phyloP scores from a whole-genome alignment of 176 grass and related monocot species.

The Ensete ventricosum region DNA sequence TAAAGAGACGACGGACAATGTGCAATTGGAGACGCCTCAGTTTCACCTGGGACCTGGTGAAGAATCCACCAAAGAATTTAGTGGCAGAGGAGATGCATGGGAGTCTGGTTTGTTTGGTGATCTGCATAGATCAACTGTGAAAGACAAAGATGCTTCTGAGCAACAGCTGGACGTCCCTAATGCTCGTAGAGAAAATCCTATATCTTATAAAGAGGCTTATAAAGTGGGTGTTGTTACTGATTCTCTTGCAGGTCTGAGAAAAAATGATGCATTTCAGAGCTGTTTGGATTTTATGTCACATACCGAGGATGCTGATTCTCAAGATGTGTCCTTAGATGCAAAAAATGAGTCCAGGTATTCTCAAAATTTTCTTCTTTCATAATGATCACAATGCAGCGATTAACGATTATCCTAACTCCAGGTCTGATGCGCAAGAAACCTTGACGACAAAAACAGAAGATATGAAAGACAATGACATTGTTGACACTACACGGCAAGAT shows the following conservation, averaged over 20 bases:
- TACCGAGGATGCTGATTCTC: conserved; percentile 40
- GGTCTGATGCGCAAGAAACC: conserved; percentile 25
- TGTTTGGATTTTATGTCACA: conserved; percentile 73
- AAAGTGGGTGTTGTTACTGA: not conserved
- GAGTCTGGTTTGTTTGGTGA: conserved; percentile 56
- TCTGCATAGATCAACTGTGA: conserved; percentile 42
- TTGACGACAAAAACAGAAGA: conserved; percentile 24
- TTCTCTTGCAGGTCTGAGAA: conserved; percentile 30
- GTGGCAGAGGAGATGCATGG: conserved; percentile 58
- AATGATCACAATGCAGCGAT: conserved; percentile 23
- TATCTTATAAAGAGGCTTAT: conserved; percentile 16
- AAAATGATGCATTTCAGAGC: conserved; percentile 69
- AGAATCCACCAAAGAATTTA: conserved; percentile 62
- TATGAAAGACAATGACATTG: conserved; percentile 18
- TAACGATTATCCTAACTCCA: conserved; percentile 20
- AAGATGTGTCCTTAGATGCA: conserved; percentile 20
- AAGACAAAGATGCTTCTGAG: conserved; percentile 32
- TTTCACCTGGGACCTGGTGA: conserved; percentile 93
- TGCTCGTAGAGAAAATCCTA: conserved; percentile 15
- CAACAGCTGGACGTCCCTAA: conserved; percentile 8
- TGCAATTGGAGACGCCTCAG: conserved; percentile 70
- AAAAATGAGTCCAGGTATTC: conserved; percentile 5
- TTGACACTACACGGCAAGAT: conserved; percentile 14
- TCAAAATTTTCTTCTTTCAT: conserved; percentile 28
- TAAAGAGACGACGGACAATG: conserved; percentile 40